Evolutionary conservation across 208 protist genomes (phyloP), one percentile per base, ranked within the genome.

Genomic region (Kentomonas sorsogonicus): DNA sequence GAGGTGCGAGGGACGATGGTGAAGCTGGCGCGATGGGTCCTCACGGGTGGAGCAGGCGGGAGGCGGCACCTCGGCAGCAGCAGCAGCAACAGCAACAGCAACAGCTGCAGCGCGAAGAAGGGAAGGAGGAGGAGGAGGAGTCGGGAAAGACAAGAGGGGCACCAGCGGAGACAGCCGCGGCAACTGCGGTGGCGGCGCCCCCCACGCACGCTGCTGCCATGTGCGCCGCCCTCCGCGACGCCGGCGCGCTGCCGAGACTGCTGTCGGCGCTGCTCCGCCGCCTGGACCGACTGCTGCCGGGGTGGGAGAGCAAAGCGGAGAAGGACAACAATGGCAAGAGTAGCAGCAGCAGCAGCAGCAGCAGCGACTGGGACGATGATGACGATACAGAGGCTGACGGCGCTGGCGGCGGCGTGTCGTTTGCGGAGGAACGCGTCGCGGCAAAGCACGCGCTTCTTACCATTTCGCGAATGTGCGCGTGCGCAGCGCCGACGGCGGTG

Each of bases 1-100:
- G 73, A 83, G 60, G 50, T 78, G 38, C 69, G 74, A 1, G 45
- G 70, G 41, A 56, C 89, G 9, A 79, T 89, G 59, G 61, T 70
- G 41, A 54, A 54, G 15, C 60, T 83, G 10, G 34, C 50, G 34
- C 60, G 48, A 0, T 50, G 22, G 29, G 23, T 23, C 3, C 23
- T 20, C 26, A 20, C 5, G 46, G 46, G 34, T 4, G 25, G 23
- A 15, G 26, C 46, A 26, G 4, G 26, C 9, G 23, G 33, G 39
- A 16, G 15, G 4, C 10, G 22, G 34, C 5, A 40, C 16, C 7
- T 23, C 60, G 15, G 15, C 30, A 58, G 29, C 46, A 22, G 16
- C 40, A 44, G 20, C 36, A 22, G 22, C 30, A 44, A 45, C 3
- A 7, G 26, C 15, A 20, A 4, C 51, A 25, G 40, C 39, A n/a